Evolutionary conservation across 2,329 filamentous ascomycete genomes (phyloP), one percentile per base, ranked within the genome.

Genomic region (Fusarium sp.): DNA sequence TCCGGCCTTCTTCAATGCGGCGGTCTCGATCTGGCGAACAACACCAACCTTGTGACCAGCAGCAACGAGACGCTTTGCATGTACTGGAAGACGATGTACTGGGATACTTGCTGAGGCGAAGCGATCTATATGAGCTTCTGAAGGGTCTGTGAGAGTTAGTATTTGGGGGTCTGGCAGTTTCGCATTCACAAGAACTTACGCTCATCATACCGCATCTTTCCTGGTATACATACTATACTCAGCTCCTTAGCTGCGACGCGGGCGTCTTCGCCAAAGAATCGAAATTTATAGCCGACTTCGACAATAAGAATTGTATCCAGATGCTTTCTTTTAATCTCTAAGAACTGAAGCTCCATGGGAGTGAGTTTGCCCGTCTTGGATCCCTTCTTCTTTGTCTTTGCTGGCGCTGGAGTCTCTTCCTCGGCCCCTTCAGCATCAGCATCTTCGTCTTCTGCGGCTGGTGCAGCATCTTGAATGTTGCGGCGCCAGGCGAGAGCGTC

Each of bases 81-180:
- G 96, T 6, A 99, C 94, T 62, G 94, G 91, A 11, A 99, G 83
- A 55, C 96, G 88, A 76, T 97, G 95, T 0, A 97, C 93, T 0
- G 96, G 96, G 67, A 99, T 96, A 80, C 95, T 98, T 3, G 96
- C 96, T 13, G 94, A 97, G 8, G 96, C 96, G 75, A 99, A 99
- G 22, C 92, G 90, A 75, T 94, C 91, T 19, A 97, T 84, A 77
- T 99, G 95, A 21, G 95, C 93, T 81, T 99, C 96, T 0, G 94
- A 98, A 1, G 91, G 88, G 78, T 97, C 88, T 90, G 14, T 68
- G 43, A 40, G 47, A 36, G 49, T 67, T 34, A 62, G 38, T 21
- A 52, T 39, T 24, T 31, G 24, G 7, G 24, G 11, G 24, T 21
- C 19, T 58, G 40, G 9, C 28, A 15, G 11, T 5, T 31, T 22